Base-by-base conservation (phyloP, 176 grass and related monocot genomes). In the Alopecurus myosuroides region DNA sequence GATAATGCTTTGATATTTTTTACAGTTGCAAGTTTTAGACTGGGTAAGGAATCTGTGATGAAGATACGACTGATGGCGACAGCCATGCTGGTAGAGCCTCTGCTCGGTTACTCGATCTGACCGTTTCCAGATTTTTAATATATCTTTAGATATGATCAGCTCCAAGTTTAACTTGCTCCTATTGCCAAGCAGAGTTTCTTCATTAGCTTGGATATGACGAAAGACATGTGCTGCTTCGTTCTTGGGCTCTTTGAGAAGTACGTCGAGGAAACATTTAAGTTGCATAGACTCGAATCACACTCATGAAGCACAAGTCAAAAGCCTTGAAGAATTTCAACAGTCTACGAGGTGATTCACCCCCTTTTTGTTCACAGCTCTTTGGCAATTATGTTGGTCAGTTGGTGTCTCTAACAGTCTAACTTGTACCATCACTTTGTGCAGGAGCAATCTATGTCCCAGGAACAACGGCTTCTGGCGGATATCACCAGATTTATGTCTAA, bases 361-460 rank as follows among this genome's bases (percentile, higher is more conserved):
- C 45, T 67, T 61, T 1, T 8, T 67, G 35, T 78, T 66, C 4
- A 40, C 23, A 0, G n/a, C 42, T 79, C 1, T 20, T n/a, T 61
- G 31, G 26, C 4, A 60, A 3, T 68, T 31, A 26, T 6, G 40
- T 77, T 55, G 35, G 30, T 77, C n/a, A n/a, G n/a, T n/a, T n/a
- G n/a, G n/a, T n/a, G 29, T 67, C 34, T 61, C 34, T 87, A 84
- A 85, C 56, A n/a, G n/a, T n/a, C n/a, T 85, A 82, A 86, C n/a
- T n/a, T n/a, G n/a, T 84, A 63, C 29, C 13, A 44, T 37, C 28
- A 9, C 33, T 83, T 64, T 5, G 10, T 85, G 45, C 89, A 98
- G 96, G 91, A 94, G 60, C 96, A 98, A 87, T 90, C 96, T 62
- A 95, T 85, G 71, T 86, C 81, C 10, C 93, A 95, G 83, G 89